phyloP scores from a whole-genome alignment of 2,329 filamentous ascomycete genomes.

The Aspergillus sp. region DNA sequence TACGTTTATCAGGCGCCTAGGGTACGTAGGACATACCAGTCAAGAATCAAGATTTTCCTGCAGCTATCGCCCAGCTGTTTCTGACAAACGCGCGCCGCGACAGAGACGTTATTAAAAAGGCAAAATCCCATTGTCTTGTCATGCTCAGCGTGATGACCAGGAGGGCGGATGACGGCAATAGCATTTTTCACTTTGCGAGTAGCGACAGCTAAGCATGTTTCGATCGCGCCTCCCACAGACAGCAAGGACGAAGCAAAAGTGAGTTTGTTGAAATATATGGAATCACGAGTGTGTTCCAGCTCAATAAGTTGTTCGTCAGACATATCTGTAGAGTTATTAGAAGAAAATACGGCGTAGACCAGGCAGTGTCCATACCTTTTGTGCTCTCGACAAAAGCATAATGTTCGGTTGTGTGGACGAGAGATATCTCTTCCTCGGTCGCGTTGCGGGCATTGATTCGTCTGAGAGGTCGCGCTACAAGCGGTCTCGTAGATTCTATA shows the following conservation, averaged over 20 bases:
- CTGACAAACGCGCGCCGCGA: conserved; percentile 88
- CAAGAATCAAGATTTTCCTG: conserved; percentile 87
- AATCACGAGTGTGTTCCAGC: conserved; percentile 72
- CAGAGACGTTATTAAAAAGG: conserved; percentile 95
- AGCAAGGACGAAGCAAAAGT: conserved; percentile 81
- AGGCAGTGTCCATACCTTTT: conserved; percentile 40
- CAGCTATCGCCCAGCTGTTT: conserved; percentile 77
- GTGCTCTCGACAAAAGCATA: conserved; percentile 74
- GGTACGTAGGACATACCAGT: conserved; percentile 71
- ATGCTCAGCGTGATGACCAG: conserved; percentile 91
- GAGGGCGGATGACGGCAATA: conserved; percentile 92
- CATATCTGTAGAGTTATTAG: conserved; percentile 45
- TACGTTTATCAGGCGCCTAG: not conserved
- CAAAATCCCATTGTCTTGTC: conserved; percentile 91
- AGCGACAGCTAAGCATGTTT: conserved; percentile 91
- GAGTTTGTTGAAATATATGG: conserved; percentile 80
- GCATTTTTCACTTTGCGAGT: conserved; percentile 85
- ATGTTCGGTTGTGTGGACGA: conserved; percentile 78
- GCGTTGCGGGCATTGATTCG: conserved; percentile 80
- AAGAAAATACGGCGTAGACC: not conserved
- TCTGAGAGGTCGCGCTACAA: conserved; percentile 60
- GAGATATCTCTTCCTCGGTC: conserved; percentile 76
- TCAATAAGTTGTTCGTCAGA: conserved; percentile 66
- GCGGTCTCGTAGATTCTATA: conserved; percentile 54
- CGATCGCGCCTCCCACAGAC: conserved; percentile 90